Conservation (phyloP, 768 basidiomycete species). For the Symmetrospora coprosmae region DNA sequence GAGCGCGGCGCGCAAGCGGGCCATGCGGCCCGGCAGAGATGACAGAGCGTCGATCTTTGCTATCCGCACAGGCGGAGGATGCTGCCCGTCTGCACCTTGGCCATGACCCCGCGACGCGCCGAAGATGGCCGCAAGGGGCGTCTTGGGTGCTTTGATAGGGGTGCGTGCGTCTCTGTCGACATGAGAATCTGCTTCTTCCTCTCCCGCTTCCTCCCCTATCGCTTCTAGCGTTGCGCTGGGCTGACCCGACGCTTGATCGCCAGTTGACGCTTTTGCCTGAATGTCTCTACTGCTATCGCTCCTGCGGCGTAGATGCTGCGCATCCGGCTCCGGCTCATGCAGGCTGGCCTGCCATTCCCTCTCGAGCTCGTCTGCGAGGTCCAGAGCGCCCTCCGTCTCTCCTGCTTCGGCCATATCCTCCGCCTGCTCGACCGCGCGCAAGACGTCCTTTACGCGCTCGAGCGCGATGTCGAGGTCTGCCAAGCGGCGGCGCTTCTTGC, state of each 20-base stretch:
- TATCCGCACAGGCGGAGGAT: slow-evolving; percentile 35
- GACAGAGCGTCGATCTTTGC: slow-evolving; percentile 58
- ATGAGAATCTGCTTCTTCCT: background rate
- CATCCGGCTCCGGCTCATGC: too few species aligned
- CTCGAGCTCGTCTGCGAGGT: slow-evolving; percentile 56
- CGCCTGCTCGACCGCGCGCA: slow-evolving; percentile 53
- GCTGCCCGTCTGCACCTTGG: background rate
- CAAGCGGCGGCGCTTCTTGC: slow-evolving; percentile 45
- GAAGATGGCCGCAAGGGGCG: slow-evolving; percentile 7
- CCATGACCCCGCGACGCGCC: background rate
- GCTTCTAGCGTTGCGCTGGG: background rate
- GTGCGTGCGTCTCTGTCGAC: too few species aligned
- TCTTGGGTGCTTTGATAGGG: background rate
- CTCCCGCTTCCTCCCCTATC: background rate
- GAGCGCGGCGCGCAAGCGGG: slow-evolving; percentile 59
- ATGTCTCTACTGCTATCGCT: too few species aligned
- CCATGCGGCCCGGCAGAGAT: slow-evolving; percentile 60
- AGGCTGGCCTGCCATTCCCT: slow-evolving; percentile 2
- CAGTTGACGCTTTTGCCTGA: too few species aligned
- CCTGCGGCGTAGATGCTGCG: too few species aligned
- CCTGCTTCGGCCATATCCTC: slow-evolving; percentile 71
- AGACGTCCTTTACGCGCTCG: slow-evolving; percentile 48
- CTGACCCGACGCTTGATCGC: too few species aligned
- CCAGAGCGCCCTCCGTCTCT: slow-evolving; percentile 75
- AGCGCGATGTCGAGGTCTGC: slow-evolving; percentile 42